These are phyloP conservation scores for Lasiodiplodia gonubiensis DNA, from an alignment of 2,329 filamentous ascomycete species.

Conservation along the genomic window DNA sequence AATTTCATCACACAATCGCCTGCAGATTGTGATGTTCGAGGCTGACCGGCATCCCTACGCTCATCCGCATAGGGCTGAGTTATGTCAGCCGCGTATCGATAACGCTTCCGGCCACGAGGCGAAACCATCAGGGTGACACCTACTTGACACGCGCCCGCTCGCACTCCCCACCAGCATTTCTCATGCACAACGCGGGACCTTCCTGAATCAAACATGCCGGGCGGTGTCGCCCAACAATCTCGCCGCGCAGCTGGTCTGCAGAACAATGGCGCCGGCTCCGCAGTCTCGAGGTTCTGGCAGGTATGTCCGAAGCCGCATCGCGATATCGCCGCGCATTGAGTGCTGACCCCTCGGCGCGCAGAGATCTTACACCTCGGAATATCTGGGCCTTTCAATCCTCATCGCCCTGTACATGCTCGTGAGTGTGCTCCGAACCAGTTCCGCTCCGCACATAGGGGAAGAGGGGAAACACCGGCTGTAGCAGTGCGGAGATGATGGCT, in stretches of 20 bases:
- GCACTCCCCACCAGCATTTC: not conserved
- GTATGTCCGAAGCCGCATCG: constrained; percentile 3
- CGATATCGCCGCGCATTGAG: not conserved
- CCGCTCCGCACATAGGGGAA: constrained; percentile 6
- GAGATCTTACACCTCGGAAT: constrained; percentile 88
- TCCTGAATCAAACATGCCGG: constrained; percentile 21
- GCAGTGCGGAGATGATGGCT: constrained; percentile 25
- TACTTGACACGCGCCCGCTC: not conserved
- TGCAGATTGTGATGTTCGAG: constrained; percentile 11
- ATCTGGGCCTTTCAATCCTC: constrained; percentile 77
- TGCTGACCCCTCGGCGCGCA: constrained; percentile 43
- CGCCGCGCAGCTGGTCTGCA: constrained; percentile 25
- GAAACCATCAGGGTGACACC: constrained; percentile 22
- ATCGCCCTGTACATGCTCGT: constrained; percentile 69
- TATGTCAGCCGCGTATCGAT: constrained; percentile 13
- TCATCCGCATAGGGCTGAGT: constrained; percentile 15
- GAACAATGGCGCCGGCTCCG: constrained; percentile 20
- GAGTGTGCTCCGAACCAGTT: constrained; percentile 38
- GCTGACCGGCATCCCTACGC: constrained; percentile 6
- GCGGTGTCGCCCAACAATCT: constrained; percentile 17
- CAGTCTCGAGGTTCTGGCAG: constrained; percentile 28
- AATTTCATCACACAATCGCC: not conserved
- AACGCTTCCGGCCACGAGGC: constrained; percentile 12
- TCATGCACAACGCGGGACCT: not conserved
- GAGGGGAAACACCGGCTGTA: not conserved